Conservation (phyloP, 2,329 filamentous ascomycete species). For the Aspergillus pseudotamarii region DNA sequence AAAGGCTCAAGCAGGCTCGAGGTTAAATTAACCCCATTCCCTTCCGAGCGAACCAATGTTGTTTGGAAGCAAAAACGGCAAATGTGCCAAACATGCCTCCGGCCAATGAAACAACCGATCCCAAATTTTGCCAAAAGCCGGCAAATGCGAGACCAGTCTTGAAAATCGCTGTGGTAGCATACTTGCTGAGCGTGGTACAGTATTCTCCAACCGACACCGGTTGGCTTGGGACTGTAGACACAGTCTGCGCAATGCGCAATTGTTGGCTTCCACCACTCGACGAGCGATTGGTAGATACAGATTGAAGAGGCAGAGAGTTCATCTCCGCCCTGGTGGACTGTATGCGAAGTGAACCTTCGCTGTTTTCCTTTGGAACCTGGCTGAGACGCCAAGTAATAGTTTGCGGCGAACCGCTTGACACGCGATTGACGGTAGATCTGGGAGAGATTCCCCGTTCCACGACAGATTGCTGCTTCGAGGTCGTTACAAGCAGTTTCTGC, state of each 20-base stretch:
- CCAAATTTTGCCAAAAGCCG: slow-evolving; percentile 14
- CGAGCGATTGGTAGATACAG: not conserved
- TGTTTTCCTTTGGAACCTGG: not conserved
- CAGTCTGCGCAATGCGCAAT: not conserved
- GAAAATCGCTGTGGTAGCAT: slow-evolving; percentile 1
- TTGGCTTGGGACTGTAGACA: not conserved
- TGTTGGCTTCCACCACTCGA: not conserved
- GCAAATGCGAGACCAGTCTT: slow-evolving; percentile 8
- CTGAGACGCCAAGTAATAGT: not conserved
- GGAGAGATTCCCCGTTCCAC: not conserved
- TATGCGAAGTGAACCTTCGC: not conserved
- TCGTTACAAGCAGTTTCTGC: not conserved
- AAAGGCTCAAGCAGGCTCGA: not conserved
- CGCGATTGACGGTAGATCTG: not conserved
- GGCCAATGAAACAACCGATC: slow-evolving; percentile 17
- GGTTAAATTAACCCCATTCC: slow-evolving; percentile 20
- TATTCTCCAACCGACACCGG: not conserved
- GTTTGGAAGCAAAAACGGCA: slow-evolving; percentile 19
- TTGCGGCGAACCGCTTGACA: not conserved
- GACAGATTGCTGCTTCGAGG: not conserved
- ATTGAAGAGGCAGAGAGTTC: not conserved
- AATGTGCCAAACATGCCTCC: slow-evolving; percentile 17
- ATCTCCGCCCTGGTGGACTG: not conserved
- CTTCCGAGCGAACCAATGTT: slow-evolving; percentile 19
- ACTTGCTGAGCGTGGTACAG: not conserved